Conservation (phyloP, 345 rosid genomes). For the Salix suchowensis region DNA sequence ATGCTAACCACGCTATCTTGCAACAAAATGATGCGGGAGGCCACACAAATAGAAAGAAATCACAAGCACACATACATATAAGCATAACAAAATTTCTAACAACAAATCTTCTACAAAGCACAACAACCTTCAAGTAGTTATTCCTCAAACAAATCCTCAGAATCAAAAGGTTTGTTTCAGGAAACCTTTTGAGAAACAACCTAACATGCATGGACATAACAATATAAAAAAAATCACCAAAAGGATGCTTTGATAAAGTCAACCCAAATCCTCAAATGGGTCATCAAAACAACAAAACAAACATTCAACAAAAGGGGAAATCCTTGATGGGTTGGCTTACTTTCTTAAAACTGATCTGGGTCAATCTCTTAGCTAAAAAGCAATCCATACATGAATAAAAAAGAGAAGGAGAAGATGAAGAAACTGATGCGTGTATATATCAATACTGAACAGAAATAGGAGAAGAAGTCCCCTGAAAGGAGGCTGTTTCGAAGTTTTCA, state of each 20-base stretch:
- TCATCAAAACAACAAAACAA: constrained; percentile 14
- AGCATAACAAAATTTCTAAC: not conserved
- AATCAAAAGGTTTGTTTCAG: not conserved
- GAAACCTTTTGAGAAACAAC: too few relatives aligned
- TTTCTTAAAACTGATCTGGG: constrained; percentile 47
- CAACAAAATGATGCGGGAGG: not conserved
- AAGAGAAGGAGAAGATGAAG: constrained; percentile 4
- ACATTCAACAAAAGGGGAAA: constrained; percentile 11
- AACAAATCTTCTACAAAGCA: not conserved
- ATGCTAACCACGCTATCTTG: not conserved
- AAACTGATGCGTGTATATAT: constrained; percentile 1
- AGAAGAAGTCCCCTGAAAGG: constrained; percentile 16
- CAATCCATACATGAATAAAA: constrained; percentile 2
- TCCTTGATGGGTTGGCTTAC: constrained; percentile 33
- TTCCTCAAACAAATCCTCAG: not conserved
- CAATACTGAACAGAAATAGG: constrained; percentile 6
- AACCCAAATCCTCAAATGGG: constrained; percentile 22
- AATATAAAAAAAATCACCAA: constrained; percentile 7
- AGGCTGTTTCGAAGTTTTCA: constrained; percentile 49
- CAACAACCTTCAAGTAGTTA: constrained; percentile 4
- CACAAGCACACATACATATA: not conserved
- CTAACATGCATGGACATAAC: not conserved
- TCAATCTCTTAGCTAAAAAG: constrained; percentile 15
- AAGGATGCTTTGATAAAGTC: constrained; percentile 10
- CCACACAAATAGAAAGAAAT: not conserved